Evolutionary conservation across 73 alveolate species (phyloP).

Genomic region (Tetrahymena elliotti): DNA sequence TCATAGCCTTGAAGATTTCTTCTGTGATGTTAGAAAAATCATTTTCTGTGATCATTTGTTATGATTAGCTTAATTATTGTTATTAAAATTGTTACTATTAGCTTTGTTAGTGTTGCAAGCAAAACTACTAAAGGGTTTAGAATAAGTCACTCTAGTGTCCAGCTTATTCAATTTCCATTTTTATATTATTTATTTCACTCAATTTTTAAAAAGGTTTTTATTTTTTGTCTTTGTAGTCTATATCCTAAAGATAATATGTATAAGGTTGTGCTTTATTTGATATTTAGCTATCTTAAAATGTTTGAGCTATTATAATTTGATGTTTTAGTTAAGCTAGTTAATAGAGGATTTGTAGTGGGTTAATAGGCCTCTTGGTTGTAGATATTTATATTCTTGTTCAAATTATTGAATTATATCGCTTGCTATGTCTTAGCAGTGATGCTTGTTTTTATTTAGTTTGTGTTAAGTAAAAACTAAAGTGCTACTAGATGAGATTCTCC

Average conservation of each 20-base stretch:
- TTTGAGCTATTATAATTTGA: no score
- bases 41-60: not conserved
- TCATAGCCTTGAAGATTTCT: not conserved
- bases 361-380: no score
- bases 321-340: no score
- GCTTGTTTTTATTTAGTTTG: not conserved
- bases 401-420: no score
- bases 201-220: not conserved
- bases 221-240: not conserved
- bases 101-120: not conserved
- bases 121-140: not conserved
- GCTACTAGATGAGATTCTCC: not conserved
- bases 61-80: not conserved
- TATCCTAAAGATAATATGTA: not conserved
- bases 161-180: not conserved
- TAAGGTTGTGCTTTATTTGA: not conserved
- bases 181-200: not conserved
- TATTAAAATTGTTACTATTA: not conserved
- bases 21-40: not conserved
- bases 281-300: no score
- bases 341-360: no score
- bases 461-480: not conserved
- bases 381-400: no score
- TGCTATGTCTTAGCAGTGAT: not conserved
- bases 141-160: not conserved